These are phyloP conservation scores for Geotrichum armillariae DNA, from an alignment of 1,139 yeast genomes.

Conservation along the genomic window DNA sequence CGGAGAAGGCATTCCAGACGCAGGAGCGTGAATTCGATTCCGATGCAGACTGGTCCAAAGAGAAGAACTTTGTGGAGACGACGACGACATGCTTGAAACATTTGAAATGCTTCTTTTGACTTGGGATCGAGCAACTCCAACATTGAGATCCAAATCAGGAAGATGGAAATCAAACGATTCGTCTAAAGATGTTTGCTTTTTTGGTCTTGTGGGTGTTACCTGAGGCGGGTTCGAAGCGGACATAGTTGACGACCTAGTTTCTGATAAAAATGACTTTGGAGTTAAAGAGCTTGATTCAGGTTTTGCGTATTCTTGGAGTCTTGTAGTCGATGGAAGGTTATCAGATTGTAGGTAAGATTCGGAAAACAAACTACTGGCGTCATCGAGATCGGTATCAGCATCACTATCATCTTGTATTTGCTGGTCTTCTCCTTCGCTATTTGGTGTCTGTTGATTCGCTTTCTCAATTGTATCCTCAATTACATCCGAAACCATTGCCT, in stretches of 20 bases:
- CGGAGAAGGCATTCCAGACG: slow-evolving; percentile 25
- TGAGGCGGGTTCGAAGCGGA: not conserved
- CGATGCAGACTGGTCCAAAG: slow-evolving; percentile 17
- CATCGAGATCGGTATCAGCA: slow-evolving; percentile 3
- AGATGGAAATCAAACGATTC: slow-evolving; percentile 20
- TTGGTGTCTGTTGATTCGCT: slow-evolving; percentile 42
- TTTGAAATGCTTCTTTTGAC: slow-evolving; percentile 17
- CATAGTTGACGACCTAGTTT: not conserved
- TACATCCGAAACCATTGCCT: slow-evolving; percentile 61
- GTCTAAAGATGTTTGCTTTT: slow-evolving; percentile 4
- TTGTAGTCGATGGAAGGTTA: slow-evolving; percentile 13
- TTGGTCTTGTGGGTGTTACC: not conserved
- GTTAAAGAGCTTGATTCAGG: slow-evolving; percentile 2
- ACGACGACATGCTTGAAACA: slow-evolving; percentile 10
- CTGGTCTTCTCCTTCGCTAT: slow-evolving; percentile 6
- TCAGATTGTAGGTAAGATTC: slow-evolving; percentile 29
- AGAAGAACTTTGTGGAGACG: slow-evolving; percentile 6
- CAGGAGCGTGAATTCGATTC: slow-evolving; percentile 7
- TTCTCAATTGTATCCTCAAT: slow-evolving; percentile 63
- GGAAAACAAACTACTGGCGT: slow-evolving; percentile 22
- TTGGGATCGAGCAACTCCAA: slow-evolving; percentile 3
- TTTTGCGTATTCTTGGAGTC: not conserved
- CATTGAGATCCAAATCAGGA: slow-evolving; percentile 30
- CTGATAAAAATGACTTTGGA: slow-evolving; percentile 7
- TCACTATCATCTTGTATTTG: slow-evolving; percentile 6